Evolutionary conservation across 345 rosid genomes (phyloP).

Genomic region (Eucalyptus sideroxylon): DNA sequence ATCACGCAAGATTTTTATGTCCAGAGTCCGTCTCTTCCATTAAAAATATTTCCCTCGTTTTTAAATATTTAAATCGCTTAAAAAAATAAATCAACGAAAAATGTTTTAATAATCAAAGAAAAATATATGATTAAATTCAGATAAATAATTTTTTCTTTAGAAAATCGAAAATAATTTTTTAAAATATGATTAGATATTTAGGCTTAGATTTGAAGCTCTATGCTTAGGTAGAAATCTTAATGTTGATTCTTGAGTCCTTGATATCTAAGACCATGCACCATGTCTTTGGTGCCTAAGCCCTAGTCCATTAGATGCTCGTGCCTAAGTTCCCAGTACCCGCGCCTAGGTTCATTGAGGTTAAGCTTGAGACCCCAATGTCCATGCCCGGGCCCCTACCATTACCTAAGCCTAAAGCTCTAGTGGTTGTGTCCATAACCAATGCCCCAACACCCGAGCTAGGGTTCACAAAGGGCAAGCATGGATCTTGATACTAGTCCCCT

Average conservation of each 20-base stretch:
- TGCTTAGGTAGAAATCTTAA: neutral
- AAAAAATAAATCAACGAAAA: accelerated
- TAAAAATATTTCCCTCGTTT: neutral
- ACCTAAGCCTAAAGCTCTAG: neutral
- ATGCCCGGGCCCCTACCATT: neutral
- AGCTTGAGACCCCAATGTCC: neutral
- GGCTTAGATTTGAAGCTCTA: no score
- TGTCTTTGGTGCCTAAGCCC: neutral
- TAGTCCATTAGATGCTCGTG: neutral
- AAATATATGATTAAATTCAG: no score
- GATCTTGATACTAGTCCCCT: neutral
- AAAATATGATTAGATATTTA: neutral
- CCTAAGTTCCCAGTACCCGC: accelerated
- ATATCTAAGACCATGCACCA: neutral
- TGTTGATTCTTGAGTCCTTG: neutral
- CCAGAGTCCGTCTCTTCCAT: neutral
- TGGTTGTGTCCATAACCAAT: neutral
- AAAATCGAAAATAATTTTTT: accelerated
- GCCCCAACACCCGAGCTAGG: neutral
- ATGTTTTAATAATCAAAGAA: no score
- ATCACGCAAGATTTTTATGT: neutral
- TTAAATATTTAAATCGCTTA: no score
- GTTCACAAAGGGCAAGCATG: neutral
- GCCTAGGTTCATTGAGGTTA: neutral
- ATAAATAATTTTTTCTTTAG: neutral